Evolutionary conservation across 257 asterid genomes (phyloP), one percentile per base, ranked within the genome.

Genomic region (Scutellaria galericulata): DNA sequence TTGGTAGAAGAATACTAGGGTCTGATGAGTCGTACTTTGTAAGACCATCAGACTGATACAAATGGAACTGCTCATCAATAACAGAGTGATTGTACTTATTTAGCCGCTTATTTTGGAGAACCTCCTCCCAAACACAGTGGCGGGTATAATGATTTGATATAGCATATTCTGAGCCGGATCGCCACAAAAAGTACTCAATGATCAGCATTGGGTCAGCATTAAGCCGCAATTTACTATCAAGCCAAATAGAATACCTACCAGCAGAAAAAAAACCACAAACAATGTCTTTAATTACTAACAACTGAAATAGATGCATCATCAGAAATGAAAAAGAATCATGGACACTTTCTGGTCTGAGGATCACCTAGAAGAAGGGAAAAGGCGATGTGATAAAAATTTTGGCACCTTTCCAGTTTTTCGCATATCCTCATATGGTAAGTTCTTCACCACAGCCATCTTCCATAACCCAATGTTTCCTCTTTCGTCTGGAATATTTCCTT

Each of bases 111-210:
- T 93, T 93, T 70, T 93, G 98, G 77, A 89, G 76, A 20, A 91
- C 96, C 79, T 93, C 98, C 63, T 93, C 97, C 97, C 96, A 91
- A 58, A 93, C 98, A 78, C 98, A 93, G 67, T 87, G 98, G 68
- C 96, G 96, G 7, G 83, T 78, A 75, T 93, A 93, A 76, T 93
- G 96, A 81, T 90, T 90, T 39, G 98, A 93, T 64, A 93, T 93
- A 24, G 96, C 96, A 80, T 86, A 93, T 69, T 93, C 98, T 44
- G 98, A 85, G 72, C 88, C 83, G 0, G 85, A 42, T 71, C 96
- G 83, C 98, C 96, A 93, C 81, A 93, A 75, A 74, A 90, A 90
- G 80, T 86, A 79, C 71, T 93, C 98, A 48, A 93, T 86, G 61
- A 93, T 90, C 79, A 79, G 79, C 90, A 91, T 80, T 22, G 97